phyloP scores from a whole-genome alignment of 208 protist species.

The Wallacemonas collosoma region DNA sequence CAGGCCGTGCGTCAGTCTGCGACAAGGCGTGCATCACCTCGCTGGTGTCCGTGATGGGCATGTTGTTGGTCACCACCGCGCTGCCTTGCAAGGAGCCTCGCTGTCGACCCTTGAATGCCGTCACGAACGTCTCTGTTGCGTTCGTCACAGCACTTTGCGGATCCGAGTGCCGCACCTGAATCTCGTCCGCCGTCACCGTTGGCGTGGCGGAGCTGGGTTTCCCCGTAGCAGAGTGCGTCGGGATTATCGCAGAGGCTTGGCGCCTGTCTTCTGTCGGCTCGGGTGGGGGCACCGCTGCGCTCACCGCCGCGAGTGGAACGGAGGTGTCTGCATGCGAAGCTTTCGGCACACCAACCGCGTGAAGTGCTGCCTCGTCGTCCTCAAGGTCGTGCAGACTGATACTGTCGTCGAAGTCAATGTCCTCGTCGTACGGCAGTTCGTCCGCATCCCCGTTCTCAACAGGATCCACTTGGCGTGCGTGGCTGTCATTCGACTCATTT shows the following conservation, averaged over 20 bases:
- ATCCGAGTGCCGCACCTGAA: not conserved
- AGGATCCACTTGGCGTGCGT: too few relatives aligned
- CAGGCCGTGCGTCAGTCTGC: slow-evolving; percentile 28
- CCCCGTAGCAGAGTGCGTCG: too few relatives aligned
- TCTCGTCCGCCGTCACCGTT: not conserved
- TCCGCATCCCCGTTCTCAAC: slow-evolving; percentile 8
- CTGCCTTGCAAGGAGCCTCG: not conserved
- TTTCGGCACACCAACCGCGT: too few relatives aligned
- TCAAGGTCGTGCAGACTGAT: slow-evolving; percentile 22
- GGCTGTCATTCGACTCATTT: too few relatives aligned
- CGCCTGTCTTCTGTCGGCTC: not conserved
- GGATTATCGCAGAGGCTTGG: not conserved
- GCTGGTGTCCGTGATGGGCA: slow-evolving; percentile 10
- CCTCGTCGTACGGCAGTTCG: slow-evolving; percentile 24
- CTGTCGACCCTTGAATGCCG: slow-evolving; percentile 1
- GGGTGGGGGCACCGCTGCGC: too few relatives aligned
- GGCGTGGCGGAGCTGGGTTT: not conserved
- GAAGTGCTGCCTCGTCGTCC: not conserved
- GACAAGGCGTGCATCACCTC: slow-evolving; percentile 26
- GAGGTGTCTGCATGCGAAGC: too few relatives aligned
- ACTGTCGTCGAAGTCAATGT: slow-evolving; percentile 22
- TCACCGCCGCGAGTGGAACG: not conserved
- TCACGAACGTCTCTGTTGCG: not conserved
- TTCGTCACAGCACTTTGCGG: not conserved
- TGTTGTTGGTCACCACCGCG: not conserved